phyloP scores from a whole-genome alignment of 305 asterid species.

The Stenogyne calaminthoides region DNA sequence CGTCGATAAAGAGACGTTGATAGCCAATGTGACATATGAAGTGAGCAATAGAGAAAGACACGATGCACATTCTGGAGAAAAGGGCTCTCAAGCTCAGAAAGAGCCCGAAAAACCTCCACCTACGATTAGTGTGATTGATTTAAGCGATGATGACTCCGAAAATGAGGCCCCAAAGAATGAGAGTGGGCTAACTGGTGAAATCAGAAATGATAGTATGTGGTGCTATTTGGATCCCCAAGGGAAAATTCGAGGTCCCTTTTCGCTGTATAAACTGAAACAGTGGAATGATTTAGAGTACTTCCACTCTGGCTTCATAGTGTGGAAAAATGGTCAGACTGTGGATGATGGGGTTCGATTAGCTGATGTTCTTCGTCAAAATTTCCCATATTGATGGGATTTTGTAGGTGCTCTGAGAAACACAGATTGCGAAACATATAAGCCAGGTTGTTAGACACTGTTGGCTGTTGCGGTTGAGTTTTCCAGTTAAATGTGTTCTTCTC shows the following conservation, averaged over 20 bases:
- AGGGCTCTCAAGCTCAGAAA: not conserved
- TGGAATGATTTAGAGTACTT: constrained; percentile 75
- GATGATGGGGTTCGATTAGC: constrained; percentile 46
- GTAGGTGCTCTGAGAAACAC: not conserved
- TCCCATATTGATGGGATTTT: constrained; percentile 22
- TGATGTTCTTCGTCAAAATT: constrained; percentile 44
- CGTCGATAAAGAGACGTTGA: constrained; percentile 13
- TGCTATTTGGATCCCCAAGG: constrained; percentile 68
- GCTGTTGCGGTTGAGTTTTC: not conserved
- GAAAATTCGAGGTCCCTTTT: constrained; percentile 67
- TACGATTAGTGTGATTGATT: constrained; percentile 40
- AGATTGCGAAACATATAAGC: not conserved
- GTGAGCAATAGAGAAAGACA: constrained; percentile 6
- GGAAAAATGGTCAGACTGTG: constrained; percentile 50
- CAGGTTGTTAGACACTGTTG: no score
- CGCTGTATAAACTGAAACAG: constrained; percentile 40
- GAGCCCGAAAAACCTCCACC: constrained; percentile 21
- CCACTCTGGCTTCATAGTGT: constrained; percentile 49
- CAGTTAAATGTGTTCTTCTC: not conserved
- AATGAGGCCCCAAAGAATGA: constrained; percentile 19
- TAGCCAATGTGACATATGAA: not conserved
- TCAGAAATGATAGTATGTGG: constrained; percentile 44
- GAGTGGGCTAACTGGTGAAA: constrained; percentile 5
- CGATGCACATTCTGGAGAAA: constrained; percentile 21
- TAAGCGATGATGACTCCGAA: constrained; percentile 62